These are phyloP conservation scores for Lasiodiplodia theobromae DNA, from an alignment of 2,329 filamentous ascomycete species.

Conservation along the genomic window DNA sequence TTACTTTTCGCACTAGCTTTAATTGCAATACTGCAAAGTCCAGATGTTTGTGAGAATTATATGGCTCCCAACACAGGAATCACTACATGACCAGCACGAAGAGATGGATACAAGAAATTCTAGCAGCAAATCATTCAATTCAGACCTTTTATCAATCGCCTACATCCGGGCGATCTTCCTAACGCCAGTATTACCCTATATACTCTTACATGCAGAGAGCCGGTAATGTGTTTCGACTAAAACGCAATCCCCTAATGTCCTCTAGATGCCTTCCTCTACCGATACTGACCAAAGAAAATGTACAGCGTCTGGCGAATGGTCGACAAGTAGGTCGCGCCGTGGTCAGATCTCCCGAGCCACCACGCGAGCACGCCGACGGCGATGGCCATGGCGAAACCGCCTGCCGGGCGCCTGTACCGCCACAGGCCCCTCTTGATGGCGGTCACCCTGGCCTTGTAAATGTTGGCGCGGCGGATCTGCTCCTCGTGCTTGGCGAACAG, in stretches of 20 bases:
- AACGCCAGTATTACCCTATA: too few relatives aligned
- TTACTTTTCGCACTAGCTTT: too few relatives aligned
- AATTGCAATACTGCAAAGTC: too few relatives aligned
- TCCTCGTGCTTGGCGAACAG: slow-evolving; percentile 75
- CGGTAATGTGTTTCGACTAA: neutral
- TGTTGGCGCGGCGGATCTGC: slow-evolving; percentile 74
- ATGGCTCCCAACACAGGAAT: too few relatives aligned
- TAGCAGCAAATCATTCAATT: too few relatives aligned
- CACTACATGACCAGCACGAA: too few relatives aligned
- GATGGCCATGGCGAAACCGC: slow-evolving; percentile 62
- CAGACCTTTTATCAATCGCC: too few relatives aligned
- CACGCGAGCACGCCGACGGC: slow-evolving; percentile 44
- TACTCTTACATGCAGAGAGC: slow-evolving; percentile 6
- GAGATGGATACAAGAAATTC: too few relatives aligned
- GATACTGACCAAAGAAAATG: slow-evolving; percentile 10
- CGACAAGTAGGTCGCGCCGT: neutral
- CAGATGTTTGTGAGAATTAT: too few relatives aligned
- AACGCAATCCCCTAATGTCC: neutral
- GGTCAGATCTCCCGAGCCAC: slow-evolving; percentile 39
- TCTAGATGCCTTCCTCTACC: neutral
- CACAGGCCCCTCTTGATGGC: slow-evolving; percentile 55
- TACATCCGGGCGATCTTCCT: too few relatives aligned
- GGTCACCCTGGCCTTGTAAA: slow-evolving; percentile 57
- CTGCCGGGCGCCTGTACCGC: slow-evolving; percentile 70
- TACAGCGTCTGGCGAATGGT: neutral